Evolutionary conservation across 148 eudicot species (phyloP), one percentile per base, ranked within the genome.

Genomic region (Oxyria digyna): DNA sequence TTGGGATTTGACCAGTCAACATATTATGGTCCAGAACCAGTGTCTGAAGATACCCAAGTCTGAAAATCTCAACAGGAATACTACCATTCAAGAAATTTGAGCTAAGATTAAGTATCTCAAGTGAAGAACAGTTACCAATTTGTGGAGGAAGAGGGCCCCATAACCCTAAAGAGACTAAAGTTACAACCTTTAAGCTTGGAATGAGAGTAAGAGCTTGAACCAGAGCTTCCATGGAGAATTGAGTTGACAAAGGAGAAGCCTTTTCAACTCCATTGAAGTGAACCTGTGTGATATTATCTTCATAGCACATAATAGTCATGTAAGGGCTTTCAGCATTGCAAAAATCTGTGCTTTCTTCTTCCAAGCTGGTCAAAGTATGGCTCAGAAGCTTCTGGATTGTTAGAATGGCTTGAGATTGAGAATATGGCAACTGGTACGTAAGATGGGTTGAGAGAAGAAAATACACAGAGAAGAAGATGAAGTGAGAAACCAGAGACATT

Each of bases 101-200:
- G 35, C 92, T 91, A 7, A 91, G 73, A 70, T 91, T 87, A 0
- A 91, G 54, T 38, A 91, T 87, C 64, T 91, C 97, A 12, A 91
- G 78, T 3, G 87, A 81, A 71, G 83, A 52, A 4, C 85, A 71
- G 52, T 59, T 78, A 29, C 81, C 87, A 71, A 91, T 73, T 17
- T 29, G 52, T 52, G 67, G 42, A 74, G 97, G 96, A 50, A 91
- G 59, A n/a, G 79, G 68, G 7, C 96, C 97, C 82, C 81, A 75
- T 29, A 91, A 55, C 21, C 93, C 89, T 67, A 89, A 63, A 35
- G 87, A 83, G 49, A 82, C 87, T 71, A 91, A 74, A 69, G 92
- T 83, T 1, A 91, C 72, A 27, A 91, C 93, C 71, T 81, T 91
- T 49, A 91, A 69, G 68, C 64, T 82, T 26, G 89, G 87, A 2